phyloP scores from a whole-genome alignment of 2,329 filamentous ascomycete species.

The Apiospora kogelbergensis region DNA sequence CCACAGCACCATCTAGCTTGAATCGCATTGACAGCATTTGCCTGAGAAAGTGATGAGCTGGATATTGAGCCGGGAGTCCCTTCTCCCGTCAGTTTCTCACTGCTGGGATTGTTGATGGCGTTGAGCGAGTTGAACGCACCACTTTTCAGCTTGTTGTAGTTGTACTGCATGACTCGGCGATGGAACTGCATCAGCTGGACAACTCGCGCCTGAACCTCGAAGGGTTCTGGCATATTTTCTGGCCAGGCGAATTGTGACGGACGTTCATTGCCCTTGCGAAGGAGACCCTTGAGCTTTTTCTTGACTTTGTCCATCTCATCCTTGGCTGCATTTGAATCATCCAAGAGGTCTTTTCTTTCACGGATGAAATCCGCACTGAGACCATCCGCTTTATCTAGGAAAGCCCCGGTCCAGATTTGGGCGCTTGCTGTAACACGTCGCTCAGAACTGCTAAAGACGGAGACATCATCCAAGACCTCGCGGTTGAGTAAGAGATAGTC shows the following conservation, averaged over 20 bases:
- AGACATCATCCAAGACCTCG: conserved; percentile 87
- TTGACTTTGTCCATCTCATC: conserved; percentile 99
- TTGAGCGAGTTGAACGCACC: conserved; percentile 64
- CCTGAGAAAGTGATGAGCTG: conserved; percentile 56
- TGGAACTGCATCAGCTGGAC: conserved; percentile 98
- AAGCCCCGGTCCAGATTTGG: conserved; percentile 91
- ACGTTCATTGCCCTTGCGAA: conserved; percentile 89
- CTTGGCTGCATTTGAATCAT: conserved; percentile 97
- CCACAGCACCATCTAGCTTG: conserved; percentile 95
- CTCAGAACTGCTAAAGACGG: conserved; percentile 95
- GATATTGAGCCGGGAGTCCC: conserved; percentile 40
- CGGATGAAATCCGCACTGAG: conserved; percentile 83
- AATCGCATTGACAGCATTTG: conserved; percentile 65
- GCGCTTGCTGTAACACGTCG: conserved; percentile 92
- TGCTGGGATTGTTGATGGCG: conserved; percentile 52
- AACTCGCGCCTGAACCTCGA: conserved; percentile 86
- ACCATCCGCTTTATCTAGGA: conserved; percentile 77
- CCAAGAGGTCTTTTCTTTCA: conserved; percentile 89
- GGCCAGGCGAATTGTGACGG: conserved; percentile 99
- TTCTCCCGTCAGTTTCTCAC: conserved; percentile 44
- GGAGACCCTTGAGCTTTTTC: conserved; percentile 93
- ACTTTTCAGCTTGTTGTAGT: conserved; percentile 78
- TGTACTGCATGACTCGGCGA: conserved; percentile 89
- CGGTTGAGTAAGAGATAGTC: conserved; percentile 91
- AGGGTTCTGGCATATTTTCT: conserved; percentile 89